phyloP scores from a whole-genome alignment of 2,329 filamentous ascomycete genomes.

The Fusarium coicis region DNA sequence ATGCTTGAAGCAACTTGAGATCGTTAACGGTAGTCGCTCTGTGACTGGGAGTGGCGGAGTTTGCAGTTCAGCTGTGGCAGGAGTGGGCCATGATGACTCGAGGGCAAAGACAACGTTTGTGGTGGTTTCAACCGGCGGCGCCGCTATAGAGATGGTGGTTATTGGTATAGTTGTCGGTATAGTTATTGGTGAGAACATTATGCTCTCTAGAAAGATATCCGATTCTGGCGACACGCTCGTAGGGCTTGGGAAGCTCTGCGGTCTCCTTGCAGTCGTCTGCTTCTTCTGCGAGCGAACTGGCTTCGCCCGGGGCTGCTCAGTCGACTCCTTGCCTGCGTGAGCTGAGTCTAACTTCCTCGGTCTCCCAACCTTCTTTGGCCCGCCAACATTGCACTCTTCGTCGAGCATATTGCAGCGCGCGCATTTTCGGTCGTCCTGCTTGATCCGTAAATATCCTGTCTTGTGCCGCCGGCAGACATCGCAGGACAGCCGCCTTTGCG shows the following conservation, averaged over 20 bases:
- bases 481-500: neutral
- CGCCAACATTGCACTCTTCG: neutral
- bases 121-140: neutral
- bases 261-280: rapidly evolving
- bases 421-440: neutral
- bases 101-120: neutral
- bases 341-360: neutral
- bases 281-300: neutral
- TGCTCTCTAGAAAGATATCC: neutral
- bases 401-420: neutral
- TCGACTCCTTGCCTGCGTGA: neutral
- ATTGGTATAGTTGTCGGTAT: neutral
- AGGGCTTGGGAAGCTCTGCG: rapidly evolving
- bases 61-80: rapidly evolving
- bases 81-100: neutral
- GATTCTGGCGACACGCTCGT: neutral
- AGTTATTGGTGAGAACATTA: neutral
- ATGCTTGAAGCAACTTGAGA: neutral
- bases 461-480: neutral
- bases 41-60: rapidly evolving
- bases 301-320: neutral
- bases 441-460: neutral
- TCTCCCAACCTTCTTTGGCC: neutral
- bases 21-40: neutral
- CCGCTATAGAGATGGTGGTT: neutral